Evolutionary conservation across 345 rosid species (phyloP).

Genomic region (Lepidium aucheri): DNA sequence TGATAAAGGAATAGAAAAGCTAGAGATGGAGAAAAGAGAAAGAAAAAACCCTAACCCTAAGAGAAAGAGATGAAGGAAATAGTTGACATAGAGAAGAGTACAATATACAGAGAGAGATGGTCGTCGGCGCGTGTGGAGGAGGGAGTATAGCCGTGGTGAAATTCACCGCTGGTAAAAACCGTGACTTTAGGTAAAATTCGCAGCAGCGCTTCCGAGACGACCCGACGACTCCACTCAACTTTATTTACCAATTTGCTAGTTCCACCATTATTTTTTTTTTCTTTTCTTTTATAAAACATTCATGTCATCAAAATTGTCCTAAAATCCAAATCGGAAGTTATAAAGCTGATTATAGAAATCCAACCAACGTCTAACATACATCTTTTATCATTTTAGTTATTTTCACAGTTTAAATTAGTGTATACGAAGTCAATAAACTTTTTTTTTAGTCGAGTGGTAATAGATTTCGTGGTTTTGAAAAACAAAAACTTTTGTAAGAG

Average conservation of each 20-base stretch:
- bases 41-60: constrained; percentile 13
- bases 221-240: constrained; percentile 4
- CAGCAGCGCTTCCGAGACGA: constrained; percentile 4
- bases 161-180: constrained; percentile 8
- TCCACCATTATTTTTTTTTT: neutral
- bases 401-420: too few relatives aligned
- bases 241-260: neutral
- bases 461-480: too few relatives aligned
- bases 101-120: constrained; percentile 9
- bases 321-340: too few relatives aligned
- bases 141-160: constrained; percentile 6
- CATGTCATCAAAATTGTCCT: too few relatives aligned
- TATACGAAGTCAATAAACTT: too few relatives aligned
- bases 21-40: neutral
- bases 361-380: too few relatives aligned
- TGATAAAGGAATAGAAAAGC: too few relatives aligned
- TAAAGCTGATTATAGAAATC: too few relatives aligned
- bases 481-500: too few relatives aligned
- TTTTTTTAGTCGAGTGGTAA: too few relatives aligned
- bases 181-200: neutral
- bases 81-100: constrained; percentile 4
- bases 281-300: too few relatives aligned
- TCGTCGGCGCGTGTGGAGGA: constrained; percentile 17
- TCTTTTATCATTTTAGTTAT: too few relatives aligned
- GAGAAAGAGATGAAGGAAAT: neutral